Base-by-base conservation (phyloP, 2,329 filamentous ascomycete genomes). In the Colletotrichum caudatum region DNA sequence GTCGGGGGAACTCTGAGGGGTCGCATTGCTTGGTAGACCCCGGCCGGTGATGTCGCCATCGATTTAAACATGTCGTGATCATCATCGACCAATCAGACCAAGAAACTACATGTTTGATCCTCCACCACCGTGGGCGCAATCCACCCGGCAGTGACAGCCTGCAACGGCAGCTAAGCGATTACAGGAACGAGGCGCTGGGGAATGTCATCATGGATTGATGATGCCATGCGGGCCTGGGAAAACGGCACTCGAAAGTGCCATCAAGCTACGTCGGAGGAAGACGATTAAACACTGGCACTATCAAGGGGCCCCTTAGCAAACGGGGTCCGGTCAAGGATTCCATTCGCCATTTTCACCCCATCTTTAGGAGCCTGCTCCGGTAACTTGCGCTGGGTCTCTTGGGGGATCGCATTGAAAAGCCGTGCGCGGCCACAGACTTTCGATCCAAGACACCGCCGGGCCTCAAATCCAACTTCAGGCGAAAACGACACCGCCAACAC, bases 121-220 rank as follows among this genome's bases (percentile, higher is more conserved):
- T 5, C 69, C 58, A 62, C 59, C 23, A 9, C 5, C 18, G 2
- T 8, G 54, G 23, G 59, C 51, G 59, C 59, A 63, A 54, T 50
- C 58, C 53, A 64, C 53, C 54, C 29, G 64, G 29, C 65, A 46
- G 35, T 20, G 39, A 33, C 16, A 54, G 39, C 50, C 37, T 64
- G 39, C 69, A 64, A 63, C 59, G 69, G 65, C 12, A 64, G 54
- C 59, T 69, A 60, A 20, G 53, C 48, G 48, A 56, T 56, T 48
- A 68, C 18, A 48, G 69, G 69, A 54, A 68, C 59, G 53, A 59
- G 58, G n/a, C 37, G 9, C 65, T 23, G 59, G 65, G 26, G 23
- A 64, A 67, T 64, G 69, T 60, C 69, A 71, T 71, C 69, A 71
- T 71, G 53, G 64, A 71, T 20, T 23, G 59, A 71, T 71, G 69